Conservation (phyloP, 2,329 filamentous ascomycete species). For the Akanthomyces muscarius region DNA sequence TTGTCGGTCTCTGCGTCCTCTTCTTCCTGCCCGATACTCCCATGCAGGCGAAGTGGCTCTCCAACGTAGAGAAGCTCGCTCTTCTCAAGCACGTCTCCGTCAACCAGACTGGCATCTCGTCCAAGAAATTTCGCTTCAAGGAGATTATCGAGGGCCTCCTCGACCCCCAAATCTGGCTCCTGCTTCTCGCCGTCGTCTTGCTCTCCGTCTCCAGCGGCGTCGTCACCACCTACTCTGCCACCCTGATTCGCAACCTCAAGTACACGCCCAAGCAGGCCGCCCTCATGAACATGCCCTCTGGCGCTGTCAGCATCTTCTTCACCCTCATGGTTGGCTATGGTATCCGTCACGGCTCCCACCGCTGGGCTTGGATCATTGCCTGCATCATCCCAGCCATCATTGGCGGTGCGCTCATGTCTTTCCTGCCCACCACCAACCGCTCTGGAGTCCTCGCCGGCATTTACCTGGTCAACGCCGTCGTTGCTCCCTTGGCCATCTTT, state of each 20-base stretch:
- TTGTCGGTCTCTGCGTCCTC: slow-evolving; percentile 31
- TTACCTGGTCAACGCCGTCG: slow-evolving; percentile 48
- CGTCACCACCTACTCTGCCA: slow-evolving; percentile 52
- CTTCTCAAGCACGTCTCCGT: slow-evolving; percentile 51
- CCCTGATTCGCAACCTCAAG: slow-evolving; percentile 46
- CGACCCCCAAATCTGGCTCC: slow-evolving; percentile 50
- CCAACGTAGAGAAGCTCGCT: slow-evolving; percentile 44
- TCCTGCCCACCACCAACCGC: slow-evolving; percentile 42
- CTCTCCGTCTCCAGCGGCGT: slow-evolving; percentile 51
- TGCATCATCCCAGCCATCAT: slow-evolving; percentile 48
- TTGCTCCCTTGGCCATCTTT: slow-evolving; percentile 42
- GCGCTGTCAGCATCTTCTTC: slow-evolving; percentile 49
- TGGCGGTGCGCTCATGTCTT: slow-evolving; percentile 51
- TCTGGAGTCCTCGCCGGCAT: slow-evolving; percentile 46
- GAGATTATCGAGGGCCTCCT: slow-evolving; percentile 50
- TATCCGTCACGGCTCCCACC: slow-evolving; percentile 43
- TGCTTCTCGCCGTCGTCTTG: slow-evolving; percentile 46
- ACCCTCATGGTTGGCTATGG: slow-evolving; percentile 46
- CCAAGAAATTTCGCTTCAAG: slow-evolving; percentile 47
- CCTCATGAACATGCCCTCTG: slow-evolving; percentile 53
- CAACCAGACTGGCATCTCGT: slow-evolving; percentile 56
- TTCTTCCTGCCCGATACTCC: slow-evolving; percentile 39
- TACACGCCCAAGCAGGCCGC: slow-evolving; percentile 43
- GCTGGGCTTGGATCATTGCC: slow-evolving; percentile 47
- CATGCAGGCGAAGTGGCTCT: slow-evolving; percentile 44